phyloP scores from a whole-genome alignment of 2,329 filamentous ascomycete species.

The Phialocephala subalpina region DNA sequence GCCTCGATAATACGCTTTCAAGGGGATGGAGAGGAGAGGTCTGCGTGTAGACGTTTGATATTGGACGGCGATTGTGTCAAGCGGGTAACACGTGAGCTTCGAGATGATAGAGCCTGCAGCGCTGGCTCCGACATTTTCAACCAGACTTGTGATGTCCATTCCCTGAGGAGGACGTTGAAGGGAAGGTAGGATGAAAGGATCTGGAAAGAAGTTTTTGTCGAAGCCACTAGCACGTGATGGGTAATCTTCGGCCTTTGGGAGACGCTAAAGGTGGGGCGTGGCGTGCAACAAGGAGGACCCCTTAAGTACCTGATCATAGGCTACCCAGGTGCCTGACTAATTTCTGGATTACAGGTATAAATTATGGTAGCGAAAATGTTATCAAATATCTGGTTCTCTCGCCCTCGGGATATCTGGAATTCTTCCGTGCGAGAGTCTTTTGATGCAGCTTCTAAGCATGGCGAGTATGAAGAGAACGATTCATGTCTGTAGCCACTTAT shows the following conservation, averaged over 20 bases:
- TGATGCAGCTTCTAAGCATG: too few relatives aligned
- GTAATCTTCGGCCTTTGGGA: neutral
- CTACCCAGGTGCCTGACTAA: too few relatives aligned
- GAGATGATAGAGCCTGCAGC: conserved; percentile 33
- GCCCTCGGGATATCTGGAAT: too few relatives aligned
- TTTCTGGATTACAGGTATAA: too few relatives aligned
- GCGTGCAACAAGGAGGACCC: too few relatives aligned
- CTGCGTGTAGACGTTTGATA: conserved; percentile 33
- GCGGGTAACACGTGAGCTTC: conserved; percentile 31
- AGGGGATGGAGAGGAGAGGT: conserved; percentile 33
- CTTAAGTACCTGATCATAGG: too few relatives aligned
- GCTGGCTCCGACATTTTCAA: conserved; percentile 32
- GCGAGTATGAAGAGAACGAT: too few relatives aligned
- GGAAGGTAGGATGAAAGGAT: neutral
- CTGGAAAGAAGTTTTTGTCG: neutral
- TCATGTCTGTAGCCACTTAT: too few relatives aligned
- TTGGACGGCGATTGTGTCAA: conserved; percentile 36
- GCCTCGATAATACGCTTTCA: conserved; percentile 34
- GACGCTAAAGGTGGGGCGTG: too few relatives aligned
- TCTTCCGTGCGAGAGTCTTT: too few relatives aligned
- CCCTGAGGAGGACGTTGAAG: conserved; percentile 10
- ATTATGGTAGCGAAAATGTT: too few relatives aligned
- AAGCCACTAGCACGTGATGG: neutral
- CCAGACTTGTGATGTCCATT: conserved; percentile 31
- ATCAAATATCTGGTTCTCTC: too few relatives aligned